These are phyloP conservation scores for Endocalyx cinctus DNA, from an alignment of 2,329 filamentous ascomycete genomes.

Conservation along the genomic window DNA sequence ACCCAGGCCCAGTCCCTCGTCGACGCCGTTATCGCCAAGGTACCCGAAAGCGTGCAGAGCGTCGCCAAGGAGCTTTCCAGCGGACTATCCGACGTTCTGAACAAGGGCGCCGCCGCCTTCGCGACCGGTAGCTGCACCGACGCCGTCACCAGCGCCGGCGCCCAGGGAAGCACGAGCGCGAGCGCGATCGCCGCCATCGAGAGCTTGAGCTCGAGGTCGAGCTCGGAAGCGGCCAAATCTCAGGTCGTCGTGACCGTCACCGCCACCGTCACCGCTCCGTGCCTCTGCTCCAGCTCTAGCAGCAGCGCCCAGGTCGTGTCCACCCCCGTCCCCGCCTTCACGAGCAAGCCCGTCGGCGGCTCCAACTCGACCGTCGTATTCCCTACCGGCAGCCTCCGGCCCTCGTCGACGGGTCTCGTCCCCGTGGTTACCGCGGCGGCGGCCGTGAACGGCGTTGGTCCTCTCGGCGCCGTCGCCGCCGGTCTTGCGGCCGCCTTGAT, in stretches of 20 bases:
- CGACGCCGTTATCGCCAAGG: slow-evolving; percentile 11
- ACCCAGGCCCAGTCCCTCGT: slow-evolving; percentile 14
- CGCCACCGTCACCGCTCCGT: slow-evolving; percentile 9
- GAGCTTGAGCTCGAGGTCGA: too few relatives aligned
- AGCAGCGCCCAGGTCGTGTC: neutral
- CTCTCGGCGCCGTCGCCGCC: slow-evolving; percentile 16
- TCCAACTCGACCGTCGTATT: slow-evolving; percentile 13
- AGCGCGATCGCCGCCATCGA: slow-evolving; percentile 1
- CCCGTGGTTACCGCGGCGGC: slow-evolving; percentile 16
- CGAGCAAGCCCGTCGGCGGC: slow-evolving; percentile 2
- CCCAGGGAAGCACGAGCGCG: neutral
- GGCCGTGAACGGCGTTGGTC: slow-evolving; percentile 12
- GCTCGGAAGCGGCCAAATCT: neutral
- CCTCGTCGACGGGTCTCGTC: slow-evolving; percentile 3
- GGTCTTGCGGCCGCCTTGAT: slow-evolving; percentile 19
- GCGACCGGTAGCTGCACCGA: slow-evolving; percentile 12
- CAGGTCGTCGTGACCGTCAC: neutral
- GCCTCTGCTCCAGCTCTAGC: slow-evolving; percentile 4
- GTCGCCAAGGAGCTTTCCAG: slow-evolving; percentile 9
- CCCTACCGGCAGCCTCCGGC: slow-evolving; percentile 10
- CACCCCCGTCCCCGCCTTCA: slow-evolving; percentile 1
- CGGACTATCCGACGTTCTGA: slow-evolving; percentile 10
- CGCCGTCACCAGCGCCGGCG: neutral
- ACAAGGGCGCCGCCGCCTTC: slow-evolving; percentile 12
- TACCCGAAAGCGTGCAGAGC: slow-evolving; percentile 13